These are phyloP conservation scores for Cercospora canescens DNA, from an alignment of 2,329 filamentous ascomycete genomes.

Conservation along the genomic window DNA sequence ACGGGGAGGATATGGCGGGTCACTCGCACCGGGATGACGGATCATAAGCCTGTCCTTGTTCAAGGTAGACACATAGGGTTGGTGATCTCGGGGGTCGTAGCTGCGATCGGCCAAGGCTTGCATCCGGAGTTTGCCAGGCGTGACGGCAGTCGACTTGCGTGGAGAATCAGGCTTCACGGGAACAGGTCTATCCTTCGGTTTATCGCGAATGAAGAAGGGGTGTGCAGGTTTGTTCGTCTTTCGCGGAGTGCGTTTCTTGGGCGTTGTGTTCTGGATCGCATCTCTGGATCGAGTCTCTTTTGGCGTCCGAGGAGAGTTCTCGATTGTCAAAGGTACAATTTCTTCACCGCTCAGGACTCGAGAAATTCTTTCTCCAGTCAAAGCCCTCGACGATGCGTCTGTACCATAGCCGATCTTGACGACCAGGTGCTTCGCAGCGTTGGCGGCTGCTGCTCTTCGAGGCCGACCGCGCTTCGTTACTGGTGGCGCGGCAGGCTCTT, in stretches of 20 bases:
- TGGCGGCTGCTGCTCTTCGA: conserved; percentile 28
- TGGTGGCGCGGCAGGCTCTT: conserved; percentile 21
- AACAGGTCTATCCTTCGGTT: conserved; percentile 34
- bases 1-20: conserved; percentile 71
- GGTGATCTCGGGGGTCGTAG: conserved; percentile 21
- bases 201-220: conserved; percentile 68
- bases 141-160: conserved; percentile 42
- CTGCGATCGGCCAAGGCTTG: conserved; percentile 29
- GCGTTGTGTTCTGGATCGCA: conserved; percentile 14
- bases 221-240: conserved; percentile 50
- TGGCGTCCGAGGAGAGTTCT: conserved; percentile 1
- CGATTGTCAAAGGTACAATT: neutral
- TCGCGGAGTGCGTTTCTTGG: conserved; percentile 27
- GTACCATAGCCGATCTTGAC: conserved; percentile 53
- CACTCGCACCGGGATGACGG: conserved; percentile 65
- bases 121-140: conserved; percentile 47
- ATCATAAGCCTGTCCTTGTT: conserved; percentile 40
- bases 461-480: conserved; percentile 32
- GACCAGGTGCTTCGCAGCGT: conserved; percentile 23
- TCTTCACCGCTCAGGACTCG: conserved; percentile 56
- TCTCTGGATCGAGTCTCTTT: neutral
- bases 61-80: conserved; percentile 29
- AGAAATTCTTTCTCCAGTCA: conserved; percentile 62
- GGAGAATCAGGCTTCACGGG: conserved; percentile 32
- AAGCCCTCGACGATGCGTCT: conserved; percentile 46